Evolutionary conservation across 108 stramenopile genomes (phyloP).

Genomic region (Cyclostephanos tholiformis): DNA sequence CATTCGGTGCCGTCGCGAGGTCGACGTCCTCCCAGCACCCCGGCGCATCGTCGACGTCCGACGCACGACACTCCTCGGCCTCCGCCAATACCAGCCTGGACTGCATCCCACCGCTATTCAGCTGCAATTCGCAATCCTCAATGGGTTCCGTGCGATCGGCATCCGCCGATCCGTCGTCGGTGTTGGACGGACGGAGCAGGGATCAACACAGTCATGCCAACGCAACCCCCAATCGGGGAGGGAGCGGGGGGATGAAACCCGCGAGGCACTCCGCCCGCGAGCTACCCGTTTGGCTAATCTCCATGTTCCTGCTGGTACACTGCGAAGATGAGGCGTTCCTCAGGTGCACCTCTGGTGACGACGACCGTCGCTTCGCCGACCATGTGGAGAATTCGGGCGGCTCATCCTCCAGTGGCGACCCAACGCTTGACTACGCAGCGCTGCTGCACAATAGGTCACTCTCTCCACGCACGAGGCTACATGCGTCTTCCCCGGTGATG

Average conservation of each 20-base stretch:
- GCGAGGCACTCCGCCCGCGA: slow-evolving; percentile 74
- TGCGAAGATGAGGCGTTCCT: slow-evolving; percentile 78
- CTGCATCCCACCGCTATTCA: slow-evolving; percentile 80
- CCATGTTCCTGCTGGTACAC: slow-evolving; percentile 82
- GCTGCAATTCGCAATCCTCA: slow-evolving; percentile 77
- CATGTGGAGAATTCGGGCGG: slow-evolving; percentile 43
- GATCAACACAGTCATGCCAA: background rate
- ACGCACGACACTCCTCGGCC: too few relatives aligned
- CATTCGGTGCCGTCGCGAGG: slow-evolving; percentile 10
- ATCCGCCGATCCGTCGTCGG: slow-evolving; percentile 10
- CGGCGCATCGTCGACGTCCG: background rate
- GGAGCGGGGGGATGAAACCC: slow-evolving; percentile 33
- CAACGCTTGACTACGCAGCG: slow-evolving; percentile 61
- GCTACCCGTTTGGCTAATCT: slow-evolving; percentile 84
- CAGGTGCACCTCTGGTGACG: slow-evolving; percentile 70
- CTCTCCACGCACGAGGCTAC: slow-evolving; percentile 57
- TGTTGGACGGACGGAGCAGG: background rate
- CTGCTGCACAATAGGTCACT: slow-evolving; percentile 49
- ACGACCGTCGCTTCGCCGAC: slow-evolving; percentile 70
- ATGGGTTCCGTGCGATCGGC: slow-evolving; percentile 71
- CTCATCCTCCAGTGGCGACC: background rate
- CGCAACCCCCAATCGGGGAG: background rate
- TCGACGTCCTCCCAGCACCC: background rate
- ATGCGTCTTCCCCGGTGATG: slow-evolving; percentile 56
- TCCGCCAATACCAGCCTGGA: background rate